Evolutionary conservation across 345 rosid species (phyloP).

Genomic region (Euclidium syriacum): DNA sequence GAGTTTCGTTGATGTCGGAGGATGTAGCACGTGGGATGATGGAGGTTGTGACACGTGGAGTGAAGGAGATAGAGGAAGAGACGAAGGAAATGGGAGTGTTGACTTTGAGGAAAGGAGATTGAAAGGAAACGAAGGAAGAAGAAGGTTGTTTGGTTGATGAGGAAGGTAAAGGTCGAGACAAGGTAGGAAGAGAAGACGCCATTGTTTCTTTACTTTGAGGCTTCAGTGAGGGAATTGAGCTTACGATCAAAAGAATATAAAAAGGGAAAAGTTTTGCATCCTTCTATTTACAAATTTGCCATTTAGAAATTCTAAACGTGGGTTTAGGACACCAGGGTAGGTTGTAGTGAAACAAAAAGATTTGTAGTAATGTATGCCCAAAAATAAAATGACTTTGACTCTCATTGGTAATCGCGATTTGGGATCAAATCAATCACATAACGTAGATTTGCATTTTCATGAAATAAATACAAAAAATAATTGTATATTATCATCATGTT

Average conservation of each 20-base stretch:
- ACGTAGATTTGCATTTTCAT: no score
- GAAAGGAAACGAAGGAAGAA: background rate
- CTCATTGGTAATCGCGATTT: no score
- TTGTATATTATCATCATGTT: no score
- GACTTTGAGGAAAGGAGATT: slow-evolving; percentile 3
- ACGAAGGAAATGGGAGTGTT: background rate
- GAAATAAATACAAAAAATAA: no score
- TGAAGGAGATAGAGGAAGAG: background rate
- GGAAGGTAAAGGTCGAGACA: slow-evolving; percentile 12
- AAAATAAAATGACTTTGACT: no score
- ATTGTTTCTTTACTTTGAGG: no score
- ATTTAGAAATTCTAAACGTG: slow-evolving; percentile 19
- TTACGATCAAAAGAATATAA: slow-evolving; percentile 4
- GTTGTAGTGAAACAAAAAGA: background rate
- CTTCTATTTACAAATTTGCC: slow-evolving; percentile 18
- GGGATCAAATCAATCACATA: no score
- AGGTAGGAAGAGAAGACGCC: slow-evolving; percentile 30
- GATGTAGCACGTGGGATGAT: slow-evolving; percentile 14
- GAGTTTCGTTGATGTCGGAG: background rate
- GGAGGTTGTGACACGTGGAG: slow-evolving; percentile 14
- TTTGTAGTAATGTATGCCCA: no score
- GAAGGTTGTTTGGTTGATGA: slow-evolving; percentile 2
- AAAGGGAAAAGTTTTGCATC: background rate
- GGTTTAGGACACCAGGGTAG: slow-evolving; percentile 18
- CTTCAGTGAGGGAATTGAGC: no score